phyloP scores from a whole-genome alignment of 768 basidiomycete species.

The Mycena chlorophos region DNA sequence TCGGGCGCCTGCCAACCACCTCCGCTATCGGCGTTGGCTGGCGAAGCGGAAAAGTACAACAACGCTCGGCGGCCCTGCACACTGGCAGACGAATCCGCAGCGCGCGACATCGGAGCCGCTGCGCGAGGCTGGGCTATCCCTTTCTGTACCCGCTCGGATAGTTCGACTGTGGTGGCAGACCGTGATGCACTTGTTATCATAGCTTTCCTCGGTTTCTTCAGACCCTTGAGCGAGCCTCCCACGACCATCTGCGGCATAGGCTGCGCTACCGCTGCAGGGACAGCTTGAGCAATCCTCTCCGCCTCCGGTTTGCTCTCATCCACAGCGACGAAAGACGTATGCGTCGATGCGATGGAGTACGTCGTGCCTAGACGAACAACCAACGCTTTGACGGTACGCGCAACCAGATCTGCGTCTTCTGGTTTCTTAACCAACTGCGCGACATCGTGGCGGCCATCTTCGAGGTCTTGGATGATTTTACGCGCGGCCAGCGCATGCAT shows the following conservation, averaged over 20 bases:
- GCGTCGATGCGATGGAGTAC: slow-evolving; percentile 19
- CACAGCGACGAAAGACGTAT: slow-evolving; percentile 21
- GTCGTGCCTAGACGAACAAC: slow-evolving; percentile 19
- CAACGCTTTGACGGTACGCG: slow-evolving; percentile 15
- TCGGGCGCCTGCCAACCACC: no score
- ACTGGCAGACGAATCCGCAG: no score
- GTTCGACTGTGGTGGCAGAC: no score
- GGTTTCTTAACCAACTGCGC: slow-evolving; percentile 2
- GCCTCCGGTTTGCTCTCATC: slow-evolving; percentile 13
- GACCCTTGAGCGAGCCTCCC: neutral
- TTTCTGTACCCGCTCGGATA: no score
- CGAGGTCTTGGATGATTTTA: slow-evolving; percentile 22
- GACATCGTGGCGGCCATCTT: slow-evolving; percentile 17
- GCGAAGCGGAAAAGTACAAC: no score
- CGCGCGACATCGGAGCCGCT: no score
- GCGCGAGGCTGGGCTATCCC: no score
- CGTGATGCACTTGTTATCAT: no score
- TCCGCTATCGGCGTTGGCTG: no score
- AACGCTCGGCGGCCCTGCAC: no score
- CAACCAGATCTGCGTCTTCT: slow-evolving; percentile 6
- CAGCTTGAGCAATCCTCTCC: neutral
- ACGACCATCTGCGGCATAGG: neutral
- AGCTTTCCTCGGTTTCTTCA: no score
- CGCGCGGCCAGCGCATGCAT: slow-evolving; percentile 21
- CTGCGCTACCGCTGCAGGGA: neutral